Base-by-base conservation (phyloP, 768 basidiomycete species). In the Phylloporus arenicola region DNA sequence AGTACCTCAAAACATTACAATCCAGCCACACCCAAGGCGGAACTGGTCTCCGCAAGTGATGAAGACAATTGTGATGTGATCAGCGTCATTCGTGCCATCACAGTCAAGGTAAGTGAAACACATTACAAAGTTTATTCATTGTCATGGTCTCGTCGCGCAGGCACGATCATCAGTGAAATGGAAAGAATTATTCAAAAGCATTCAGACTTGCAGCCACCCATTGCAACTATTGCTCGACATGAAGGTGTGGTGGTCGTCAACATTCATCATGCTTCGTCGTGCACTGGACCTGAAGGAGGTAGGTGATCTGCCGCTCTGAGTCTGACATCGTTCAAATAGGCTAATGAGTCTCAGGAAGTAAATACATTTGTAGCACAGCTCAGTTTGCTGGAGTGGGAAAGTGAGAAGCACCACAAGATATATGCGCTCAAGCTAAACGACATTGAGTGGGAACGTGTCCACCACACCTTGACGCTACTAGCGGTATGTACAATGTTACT, bases 231-330 rank as follows among this genome's bases (percentile, higher is more conserved):
- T n/a, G n/a, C n/a, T n/a, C n/a, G n/a, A n/a, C n/a, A n/a, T n/a
- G n/a, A n/a, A n/a, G n/a, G n/a, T n/a, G n/a, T n/a, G n/a, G n/a
- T n/a, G n/a, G n/a, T n/a, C n/a, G n/a, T n/a, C n/a, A n/a, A n/a
- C n/a, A n/a, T n/a, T n/a, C n/a, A n/a, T n/a, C n/a, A n/a, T n/a
- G n/a, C n/a, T n/a, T n/a, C n/a, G n/a, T n/a, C n/a, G n/a, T n/a
- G n/a, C n/a, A n/a, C n/a, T n/a, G n/a, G n/a, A 47, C 33, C 47
- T 51, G 45, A 51, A 54, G 42, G 52, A 24, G 24, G 24, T 24
- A 24, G 24, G 24, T 24, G 24, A 24, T 24, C 24, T 24, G 24
- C 24, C 24, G 24, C 24, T 24, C 24, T 6, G 24, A 24, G 24
- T 24, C 24, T 24, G 24, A 24, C 24, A 24, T 24, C 24, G 6